Conservation (phyloP, 2,329 filamentous ascomycete species). For the Lasiodiplodia hormozganensis region DNA sequence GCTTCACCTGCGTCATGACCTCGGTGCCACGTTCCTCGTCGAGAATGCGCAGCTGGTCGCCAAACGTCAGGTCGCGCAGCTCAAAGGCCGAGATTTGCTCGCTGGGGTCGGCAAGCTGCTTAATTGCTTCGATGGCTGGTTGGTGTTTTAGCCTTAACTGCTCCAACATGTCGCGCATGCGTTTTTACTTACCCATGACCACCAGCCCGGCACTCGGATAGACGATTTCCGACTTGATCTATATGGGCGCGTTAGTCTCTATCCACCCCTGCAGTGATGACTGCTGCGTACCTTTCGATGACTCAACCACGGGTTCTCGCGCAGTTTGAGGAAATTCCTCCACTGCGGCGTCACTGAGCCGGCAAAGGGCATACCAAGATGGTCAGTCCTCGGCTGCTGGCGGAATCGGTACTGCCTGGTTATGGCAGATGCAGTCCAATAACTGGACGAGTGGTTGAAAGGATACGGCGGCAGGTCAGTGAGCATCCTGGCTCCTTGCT, state of each 20-base stretch:
- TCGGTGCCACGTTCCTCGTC: conserved; percentile 18
- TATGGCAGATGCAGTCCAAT: conserved; percentile 35
- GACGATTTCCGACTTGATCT: conserved; percentile 32
- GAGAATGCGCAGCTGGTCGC: conserved; percentile 23
- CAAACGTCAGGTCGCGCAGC: conserved; percentile 11
- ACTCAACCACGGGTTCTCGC: conserved; percentile 26
- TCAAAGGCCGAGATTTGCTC: conserved; percentile 20
- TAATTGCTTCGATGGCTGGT: conserved; percentile 37
- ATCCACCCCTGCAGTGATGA: neutral
- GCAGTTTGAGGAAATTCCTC: conserved; percentile 36
- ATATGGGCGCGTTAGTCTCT: neutral
- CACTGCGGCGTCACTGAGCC: conserved; percentile 27
- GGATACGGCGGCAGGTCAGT: conserved; percentile 42
- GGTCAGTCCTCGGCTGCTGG: neutral
- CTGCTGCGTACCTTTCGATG: conserved; percentile 33
- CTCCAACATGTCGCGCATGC: neutral
- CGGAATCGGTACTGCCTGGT: conserved; percentile 30
- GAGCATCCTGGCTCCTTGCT: conserved; percentile 27
- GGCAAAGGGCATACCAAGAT: neutral
- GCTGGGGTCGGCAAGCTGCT: conserved; percentile 18
- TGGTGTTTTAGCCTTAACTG: neutral
- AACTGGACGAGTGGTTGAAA: conserved; percentile 41
- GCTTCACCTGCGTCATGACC: conserved; percentile 13
- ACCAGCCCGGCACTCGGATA: conserved; percentile 43
- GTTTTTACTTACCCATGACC: conserved; percentile 32